Evolutionary conservation across 2,329 filamentous ascomycete genomes (phyloP).

Genomic region (Venturia oleaginea): DNA sequence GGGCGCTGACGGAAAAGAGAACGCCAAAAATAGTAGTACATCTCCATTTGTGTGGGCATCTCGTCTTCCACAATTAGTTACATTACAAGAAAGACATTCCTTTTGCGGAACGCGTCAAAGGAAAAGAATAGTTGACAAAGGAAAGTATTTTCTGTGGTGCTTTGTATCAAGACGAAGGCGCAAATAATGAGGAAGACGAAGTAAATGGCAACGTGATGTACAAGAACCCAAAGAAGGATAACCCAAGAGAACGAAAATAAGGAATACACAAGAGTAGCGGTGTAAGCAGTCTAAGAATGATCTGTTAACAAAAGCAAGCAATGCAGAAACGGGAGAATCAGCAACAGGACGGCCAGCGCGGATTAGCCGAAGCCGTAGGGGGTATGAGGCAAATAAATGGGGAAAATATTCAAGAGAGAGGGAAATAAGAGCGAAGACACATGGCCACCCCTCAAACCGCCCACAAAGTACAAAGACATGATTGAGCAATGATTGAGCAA

Average conservation of each 20-base stretch:
- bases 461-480: not conserved
- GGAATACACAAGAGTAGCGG: not conserved
- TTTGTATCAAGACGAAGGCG: not conserved
- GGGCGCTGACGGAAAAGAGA: not conserved
- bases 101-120: not conserved
- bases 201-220: not conserved
- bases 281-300: not conserved
- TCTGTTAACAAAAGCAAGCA: not conserved
- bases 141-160: not conserved
- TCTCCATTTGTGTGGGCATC: not conserved
- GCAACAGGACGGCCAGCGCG: not conserved
- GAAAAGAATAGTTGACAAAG: conserved; percentile 1
- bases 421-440: not conserved
- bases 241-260: not conserved
- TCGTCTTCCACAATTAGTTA: not conserved
- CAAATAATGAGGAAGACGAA: not conserved
- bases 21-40: conserved; percentile 5
- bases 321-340: not conserved
- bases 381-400: conserved; percentile 3
- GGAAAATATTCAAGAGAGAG: not conserved
- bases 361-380: not conserved
- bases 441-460: not conserved
- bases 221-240: not conserved
- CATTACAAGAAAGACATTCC: not conserved
- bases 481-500: not conserved